Conservation (phyloP, 2,329 filamentous ascomycete species). For the Dryadomyces quercivorus region DNA sequence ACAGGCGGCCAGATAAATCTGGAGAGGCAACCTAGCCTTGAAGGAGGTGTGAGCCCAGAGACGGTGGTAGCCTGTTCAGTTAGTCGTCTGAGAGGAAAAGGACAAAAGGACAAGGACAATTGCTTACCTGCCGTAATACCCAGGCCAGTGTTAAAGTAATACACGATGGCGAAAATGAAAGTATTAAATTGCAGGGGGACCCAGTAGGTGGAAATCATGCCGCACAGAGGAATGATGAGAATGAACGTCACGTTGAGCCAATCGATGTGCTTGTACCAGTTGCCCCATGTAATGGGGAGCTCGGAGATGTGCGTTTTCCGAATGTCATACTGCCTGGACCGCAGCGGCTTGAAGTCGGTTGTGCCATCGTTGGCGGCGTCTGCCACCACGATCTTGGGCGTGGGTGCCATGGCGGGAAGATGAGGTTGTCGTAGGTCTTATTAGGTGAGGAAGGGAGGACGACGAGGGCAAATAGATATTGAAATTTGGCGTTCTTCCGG, state of each 20-base stretch:
- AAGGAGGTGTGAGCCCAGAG: slow-evolving; percentile 81
- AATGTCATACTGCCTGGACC: slow-evolving; percentile 34
- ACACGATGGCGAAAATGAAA: slow-evolving; percentile 57
- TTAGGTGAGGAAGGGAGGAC: not conserved
- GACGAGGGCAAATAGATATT: not conserved
- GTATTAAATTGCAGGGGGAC: slow-evolving; percentile 63
- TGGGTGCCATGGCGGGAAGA: slow-evolving; percentile 18
- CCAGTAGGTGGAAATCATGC: slow-evolving; percentile 65
- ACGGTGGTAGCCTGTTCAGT: slow-evolving; percentile 53
- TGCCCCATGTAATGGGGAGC: slow-evolving; percentile 63
- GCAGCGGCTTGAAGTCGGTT: slow-evolving; percentile 40
- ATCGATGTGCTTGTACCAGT: slow-evolving; percentile 90
- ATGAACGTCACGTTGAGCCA: slow-evolving; percentile 84
- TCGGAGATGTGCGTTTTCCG: slow-evolving; percentile 80
- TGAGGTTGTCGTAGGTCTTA: not conserved
- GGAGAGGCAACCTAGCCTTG: slow-evolving; percentile 62
- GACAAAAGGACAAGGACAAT: not conserved
- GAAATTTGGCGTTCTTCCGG: not conserved
- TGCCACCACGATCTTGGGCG: slow-evolving; percentile 25
- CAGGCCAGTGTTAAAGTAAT: slow-evolving; percentile 76
- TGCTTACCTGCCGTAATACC: slow-evolving; percentile 63
- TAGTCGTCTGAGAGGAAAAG: not conserved
- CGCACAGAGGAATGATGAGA: slow-evolving; percentile 61
- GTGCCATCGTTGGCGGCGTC: slow-evolving; percentile 38
- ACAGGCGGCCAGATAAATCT: slow-evolving; percentile 70